Evolutionary conservation across 495 filamentous ascomycete species (phyloP), one percentile per base, ranked within the genome.

Genomic region (Oleoguttula mirabilis): DNA sequence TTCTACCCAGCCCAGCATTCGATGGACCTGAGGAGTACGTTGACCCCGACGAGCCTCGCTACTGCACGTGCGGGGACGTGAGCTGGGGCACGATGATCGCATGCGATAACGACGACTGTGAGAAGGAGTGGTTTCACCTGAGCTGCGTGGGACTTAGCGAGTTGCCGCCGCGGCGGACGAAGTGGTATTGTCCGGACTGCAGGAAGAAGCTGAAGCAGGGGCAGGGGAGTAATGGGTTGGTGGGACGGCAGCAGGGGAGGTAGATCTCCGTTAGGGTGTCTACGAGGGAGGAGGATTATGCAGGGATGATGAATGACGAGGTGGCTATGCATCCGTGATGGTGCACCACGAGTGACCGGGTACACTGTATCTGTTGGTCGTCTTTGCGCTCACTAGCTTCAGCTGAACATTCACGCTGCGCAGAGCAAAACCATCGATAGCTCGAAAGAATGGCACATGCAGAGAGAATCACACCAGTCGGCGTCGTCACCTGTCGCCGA

Each of bases 111-210:
- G 41, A 43, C 14, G 39, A 43, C 66, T 68, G 65, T 51, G 61
- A 63, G 39, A 61, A 51, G 42, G 85, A 92, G 65, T 95, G 88
- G 88, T 96, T 96, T 64, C 88, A 96, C 59, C 76, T 96, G 19
- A 74, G 78, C 44, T 96, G 88, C 49, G 80, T 96, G 27, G 83
- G 78, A 20, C 65, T 96, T 25, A 67, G 70, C 1, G 80, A 83
- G 37, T 74, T 80, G 40, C 88, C 83, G 19, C 72, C 75, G 8
- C 70, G 83, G 16, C 80, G 80, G 37, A 80, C 77, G 10, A 92
- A 92, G 66, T 96, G 88, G 88, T 96, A 86, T 56, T 95, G 88
- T 59, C 88, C 88, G 4, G 80, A 87, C 10, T 94, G 87, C 55
- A 71, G 82, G 22, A 65, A 76, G 37, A 67, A 73, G 45, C 38